Percentiles rank a stretch among this genome's conserved stretches.
Evolutionary conservation across 176 grass and related monocot species (phyloP).

Genomic region (Musa itinerans): DNA sequence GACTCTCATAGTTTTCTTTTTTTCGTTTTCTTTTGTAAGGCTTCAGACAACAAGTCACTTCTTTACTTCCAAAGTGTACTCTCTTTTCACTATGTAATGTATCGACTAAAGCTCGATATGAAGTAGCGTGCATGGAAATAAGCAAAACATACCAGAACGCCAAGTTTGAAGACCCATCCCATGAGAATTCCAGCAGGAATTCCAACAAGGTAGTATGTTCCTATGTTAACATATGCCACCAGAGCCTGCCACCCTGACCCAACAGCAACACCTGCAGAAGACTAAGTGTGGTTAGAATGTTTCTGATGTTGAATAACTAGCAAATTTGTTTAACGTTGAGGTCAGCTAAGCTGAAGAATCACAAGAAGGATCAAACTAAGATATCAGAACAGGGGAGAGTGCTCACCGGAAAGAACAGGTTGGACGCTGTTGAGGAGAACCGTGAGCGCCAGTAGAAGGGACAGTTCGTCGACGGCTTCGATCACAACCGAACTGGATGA

Average conservation of each 20-base stretch:
- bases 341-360: too few relatives aligned
- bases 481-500: constrained; percentile 2
- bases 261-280: constrained; percentile 45
- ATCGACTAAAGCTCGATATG: too few relatives aligned
- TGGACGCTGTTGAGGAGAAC: constrained; percentile 17
- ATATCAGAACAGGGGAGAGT: background rate
- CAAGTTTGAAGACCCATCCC: constrained; percentile 23
- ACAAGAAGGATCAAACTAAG: too few relatives aligned
- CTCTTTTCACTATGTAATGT: too few relatives aligned
- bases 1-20: too few relatives aligned
- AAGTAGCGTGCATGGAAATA: too few relatives aligned
- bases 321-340: too few relatives aligned
- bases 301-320: too few relatives aligned
- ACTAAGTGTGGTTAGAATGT: too few relatives aligned
- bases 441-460: constrained; percentile 10
- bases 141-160: background rate
- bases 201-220: constrained; percentile 48
- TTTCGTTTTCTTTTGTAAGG: too few relatives aligned
- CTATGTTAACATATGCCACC: constrained; percentile 60
- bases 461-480: constrained; percentile 6
- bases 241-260: constrained; percentile 52
- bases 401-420: constrained; percentile 20
- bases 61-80: too few relatives aligned
- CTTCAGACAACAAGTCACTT: too few relatives aligned
- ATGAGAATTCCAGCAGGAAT: constrained; percentile 35